phyloP scores from a whole-genome alignment of 1,284 basidiomycete species.

The Dichomitus squalens region DNA sequence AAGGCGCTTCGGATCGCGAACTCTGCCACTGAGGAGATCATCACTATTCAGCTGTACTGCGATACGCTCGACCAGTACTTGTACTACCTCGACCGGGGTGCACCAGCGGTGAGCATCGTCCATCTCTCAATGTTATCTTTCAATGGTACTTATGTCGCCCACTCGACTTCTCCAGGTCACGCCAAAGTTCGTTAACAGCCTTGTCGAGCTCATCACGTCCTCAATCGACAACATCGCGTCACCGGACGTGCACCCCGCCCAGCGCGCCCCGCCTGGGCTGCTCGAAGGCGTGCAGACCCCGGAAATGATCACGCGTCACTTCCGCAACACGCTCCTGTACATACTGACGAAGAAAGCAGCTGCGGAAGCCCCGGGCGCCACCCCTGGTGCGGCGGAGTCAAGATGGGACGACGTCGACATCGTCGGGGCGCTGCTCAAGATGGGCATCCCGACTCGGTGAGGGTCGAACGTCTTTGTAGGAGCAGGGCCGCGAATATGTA shows the following conservation, averaged over 20 bases:
- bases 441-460: slow-evolving; percentile 57
- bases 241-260: slow-evolving; percentile 82
- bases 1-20: slow-evolving; percentile 93
- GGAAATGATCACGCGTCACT: slow-evolving; percentile 91
- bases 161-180: slow-evolving; percentile 60
- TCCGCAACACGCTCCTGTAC: slow-evolving; percentile 85
- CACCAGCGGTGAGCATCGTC: slow-evolving; percentile 73
- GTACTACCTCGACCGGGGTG: slow-evolving; percentile 91
- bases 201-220: slow-evolving; percentile 90
- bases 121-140: neutral
- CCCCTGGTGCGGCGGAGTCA: slow-evolving; percentile 43
- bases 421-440: slow-evolving; percentile 83
- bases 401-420: slow-evolving; percentile 87
- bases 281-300: slow-evolving; percentile 90
- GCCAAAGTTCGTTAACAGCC: slow-evolving; percentile 91
- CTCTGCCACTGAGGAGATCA: slow-evolving; percentile 92
- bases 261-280: slow-evolving; percentile 78
- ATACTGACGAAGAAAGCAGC: slow-evolving; percentile 77
- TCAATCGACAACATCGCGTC: slow-evolving; percentile 88
- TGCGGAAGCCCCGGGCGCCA: slow-evolving; percentile 32
- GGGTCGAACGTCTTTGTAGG: neutral
- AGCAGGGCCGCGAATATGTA: neutral
- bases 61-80: slow-evolving; percentile 93
- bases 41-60: slow-evolving; percentile 91
- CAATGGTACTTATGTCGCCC: neutral